phyloP scores from a whole-genome alignment of 495 filamentous ascomycete species.

The Tuber aestivum region DNA sequence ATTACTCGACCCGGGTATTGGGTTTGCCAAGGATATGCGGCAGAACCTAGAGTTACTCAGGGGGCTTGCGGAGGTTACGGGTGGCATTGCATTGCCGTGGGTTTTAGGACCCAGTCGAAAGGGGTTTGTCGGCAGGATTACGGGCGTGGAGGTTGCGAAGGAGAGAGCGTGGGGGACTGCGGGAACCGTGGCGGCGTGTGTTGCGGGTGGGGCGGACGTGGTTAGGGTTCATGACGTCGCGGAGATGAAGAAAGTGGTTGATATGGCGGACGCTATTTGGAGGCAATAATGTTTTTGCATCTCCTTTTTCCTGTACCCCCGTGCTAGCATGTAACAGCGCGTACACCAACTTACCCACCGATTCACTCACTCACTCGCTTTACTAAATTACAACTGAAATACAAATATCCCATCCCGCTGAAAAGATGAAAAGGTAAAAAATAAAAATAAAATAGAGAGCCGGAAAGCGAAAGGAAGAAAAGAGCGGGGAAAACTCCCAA shows the following conservation, averaged over 20 bases:
- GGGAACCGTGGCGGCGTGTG: conserved; percentile 76
- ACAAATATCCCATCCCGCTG: not conserved
- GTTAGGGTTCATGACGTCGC: conserved; percentile 89
- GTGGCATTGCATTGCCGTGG: conserved; percentile 68
- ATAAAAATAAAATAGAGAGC: too few relatives aligned
- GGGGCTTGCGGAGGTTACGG: conserved; percentile 57
- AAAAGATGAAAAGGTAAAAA: not conserved
- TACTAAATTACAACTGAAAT: not conserved
- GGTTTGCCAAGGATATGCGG: conserved; percentile 76
- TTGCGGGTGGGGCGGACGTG: conserved; percentile 89
- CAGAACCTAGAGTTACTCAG: conserved; percentile 79
- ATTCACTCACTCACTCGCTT: not conserved
- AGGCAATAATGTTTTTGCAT: conserved; percentile 43
- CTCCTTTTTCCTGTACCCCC: too few relatives aligned
- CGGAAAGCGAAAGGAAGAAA: too few relatives aligned
- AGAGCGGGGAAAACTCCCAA: not conserved
- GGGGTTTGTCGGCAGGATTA: conserved; percentile 76
- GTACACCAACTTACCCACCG: not conserved
- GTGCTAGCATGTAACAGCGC: too few relatives aligned
- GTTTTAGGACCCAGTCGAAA: conserved; percentile 85
- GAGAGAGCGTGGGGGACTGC: conserved; percentile 80
- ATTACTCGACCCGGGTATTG: conserved; percentile 87
- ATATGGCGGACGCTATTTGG: conserved; percentile 89
- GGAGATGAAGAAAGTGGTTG: conserved; percentile 81
- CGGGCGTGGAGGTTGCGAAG: conserved; percentile 62